phyloP scores from a whole-genome alignment of 441 rosid species.

The Erodium trifolium region DNA sequence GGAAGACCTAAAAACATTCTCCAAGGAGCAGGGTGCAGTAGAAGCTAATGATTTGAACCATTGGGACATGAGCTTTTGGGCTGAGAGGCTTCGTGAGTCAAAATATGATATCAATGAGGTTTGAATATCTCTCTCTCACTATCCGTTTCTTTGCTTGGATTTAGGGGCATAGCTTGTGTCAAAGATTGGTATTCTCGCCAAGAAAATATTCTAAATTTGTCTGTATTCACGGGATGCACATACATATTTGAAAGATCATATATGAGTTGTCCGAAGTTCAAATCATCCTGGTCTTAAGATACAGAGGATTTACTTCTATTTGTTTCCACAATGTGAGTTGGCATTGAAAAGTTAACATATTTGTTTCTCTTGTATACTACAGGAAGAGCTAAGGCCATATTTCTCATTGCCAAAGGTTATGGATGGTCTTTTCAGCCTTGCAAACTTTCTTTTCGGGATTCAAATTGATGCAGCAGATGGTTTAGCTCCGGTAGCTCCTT shows the following conservation, averaged over 20 bases:
- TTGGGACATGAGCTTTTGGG: constrained; percentile 88
- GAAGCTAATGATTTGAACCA: constrained; percentile 66
- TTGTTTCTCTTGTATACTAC: constrained; percentile 18
- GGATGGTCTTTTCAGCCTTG: constrained; percentile 83
- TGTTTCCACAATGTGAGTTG: background rate
- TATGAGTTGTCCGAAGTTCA: no score
- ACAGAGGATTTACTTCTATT: background rate
- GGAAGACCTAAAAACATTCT: constrained; percentile 65
- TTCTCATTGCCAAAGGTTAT: constrained; percentile 89
- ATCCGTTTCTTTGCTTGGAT: background rate
- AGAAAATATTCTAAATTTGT: background rate
- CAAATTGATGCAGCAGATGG: constrained; percentile 79
- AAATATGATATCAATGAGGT: constrained; percentile 91
- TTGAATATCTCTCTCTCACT: constrained; percentile 7
- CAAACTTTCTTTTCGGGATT: constrained; percentile 60
- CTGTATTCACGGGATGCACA: background rate
- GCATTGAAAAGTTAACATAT: constrained; percentile 10
- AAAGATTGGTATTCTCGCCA: background rate
- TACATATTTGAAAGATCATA: no score
- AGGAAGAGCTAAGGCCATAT: constrained; percentile 89
- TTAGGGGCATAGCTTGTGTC: background rate
- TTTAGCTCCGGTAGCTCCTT: constrained; percentile 61
- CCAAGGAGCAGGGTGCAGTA: constrained; percentile 59
- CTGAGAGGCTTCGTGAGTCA: constrained; percentile 92
- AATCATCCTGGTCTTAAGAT: no score